A percentile compares a stretch with the other conserved stretches of the same genome.
Conservation (phyloP, 1,284 basidiomycete genomes). For the Gymnopus androsaceus region DNA sequence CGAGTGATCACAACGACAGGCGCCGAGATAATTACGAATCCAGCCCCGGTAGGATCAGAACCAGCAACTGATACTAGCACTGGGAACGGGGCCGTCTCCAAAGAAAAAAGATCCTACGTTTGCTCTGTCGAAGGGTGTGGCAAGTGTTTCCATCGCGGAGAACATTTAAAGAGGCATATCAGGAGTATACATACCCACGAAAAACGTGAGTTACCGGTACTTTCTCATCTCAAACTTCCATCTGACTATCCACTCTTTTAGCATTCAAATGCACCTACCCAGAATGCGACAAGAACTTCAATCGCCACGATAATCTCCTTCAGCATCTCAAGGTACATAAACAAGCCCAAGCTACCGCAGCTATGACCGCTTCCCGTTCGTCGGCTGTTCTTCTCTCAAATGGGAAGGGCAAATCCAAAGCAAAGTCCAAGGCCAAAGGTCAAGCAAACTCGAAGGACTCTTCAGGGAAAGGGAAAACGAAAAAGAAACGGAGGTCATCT, state of each 20-base stretch:
- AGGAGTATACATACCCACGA: constrained; percentile 80
- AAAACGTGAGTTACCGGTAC: constrained; percentile 58
- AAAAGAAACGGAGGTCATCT: background rate
- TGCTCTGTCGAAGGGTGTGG: constrained; percentile 57
- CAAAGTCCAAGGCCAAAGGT: constrained; percentile 2
- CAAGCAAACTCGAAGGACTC: background rate
- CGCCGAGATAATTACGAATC: constrained; percentile 42
- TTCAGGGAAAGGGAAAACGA: constrained; percentile 1
- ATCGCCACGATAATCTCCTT: constrained; percentile 82
- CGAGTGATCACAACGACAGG: constrained; percentile 1
- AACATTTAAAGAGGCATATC: constrained; percentile 80
- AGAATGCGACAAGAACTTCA: constrained; percentile 81
- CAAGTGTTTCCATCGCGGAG: constrained; percentile 76
- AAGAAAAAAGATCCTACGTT: constrained; percentile 14
- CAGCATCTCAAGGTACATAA: constrained; percentile 75
- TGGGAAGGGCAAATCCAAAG: constrained; percentile 1
- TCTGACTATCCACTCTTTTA: constrained; percentile 30
- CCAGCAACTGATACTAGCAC: constrained; percentile 11
- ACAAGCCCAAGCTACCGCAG: constrained; percentile 11
- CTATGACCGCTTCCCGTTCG: background rate
- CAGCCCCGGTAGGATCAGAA: constrained; percentile 7
- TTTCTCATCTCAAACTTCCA: constrained; percentile 11
- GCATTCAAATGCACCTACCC: constrained; percentile 78
- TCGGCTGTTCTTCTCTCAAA: background rate
- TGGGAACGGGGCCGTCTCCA: constrained; percentile 10